phyloP scores from a whole-genome alignment of 108 stramenopile genomes.

The Pseudonitzschia pungens region DNA sequence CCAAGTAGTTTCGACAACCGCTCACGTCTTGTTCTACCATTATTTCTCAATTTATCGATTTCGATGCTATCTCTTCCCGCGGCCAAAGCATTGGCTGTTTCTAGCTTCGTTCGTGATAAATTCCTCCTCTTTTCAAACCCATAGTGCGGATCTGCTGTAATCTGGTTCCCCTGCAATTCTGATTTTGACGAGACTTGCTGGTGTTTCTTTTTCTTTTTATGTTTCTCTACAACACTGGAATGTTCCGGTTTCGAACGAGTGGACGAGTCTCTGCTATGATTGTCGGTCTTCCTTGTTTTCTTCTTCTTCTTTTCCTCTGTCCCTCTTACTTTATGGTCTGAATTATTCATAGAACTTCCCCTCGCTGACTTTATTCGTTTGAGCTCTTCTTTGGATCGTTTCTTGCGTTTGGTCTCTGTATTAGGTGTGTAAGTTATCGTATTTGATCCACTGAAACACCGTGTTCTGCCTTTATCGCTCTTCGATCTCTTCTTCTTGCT shows the following conservation, averaged over 20 bases:
- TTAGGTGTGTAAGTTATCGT: too few species aligned
- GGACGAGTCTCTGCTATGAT: not conserved
- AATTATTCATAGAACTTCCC: not conserved
- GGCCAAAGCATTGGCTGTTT: conserved; percentile 12
- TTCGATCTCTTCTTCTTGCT: not conserved
- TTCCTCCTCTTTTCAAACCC: not conserved
- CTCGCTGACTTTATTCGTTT: not conserved
- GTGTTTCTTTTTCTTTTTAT: not conserved
- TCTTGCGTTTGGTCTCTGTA: not conserved
- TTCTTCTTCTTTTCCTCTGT: not conserved
- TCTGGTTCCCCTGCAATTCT: conserved; percentile 11
- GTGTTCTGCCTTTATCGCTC: not conserved
- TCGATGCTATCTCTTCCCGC: too few species aligned
- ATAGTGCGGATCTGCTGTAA: conserved; percentile 4
- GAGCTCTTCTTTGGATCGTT: not conserved
- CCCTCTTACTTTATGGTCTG: not conserved
- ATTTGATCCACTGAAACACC: not conserved
- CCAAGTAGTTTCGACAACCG: not conserved
- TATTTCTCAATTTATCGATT: too few species aligned
- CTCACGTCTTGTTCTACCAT: not conserved
- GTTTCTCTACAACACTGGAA: not conserved
- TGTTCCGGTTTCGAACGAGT: not conserved
- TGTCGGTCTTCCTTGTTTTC: not conserved
- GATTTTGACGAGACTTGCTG: not conserved
- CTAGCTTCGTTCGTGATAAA: conserved; percentile 14